Base-by-base conservation (phyloP, 306 rosid species). In the Vigna hirtella region DNA sequence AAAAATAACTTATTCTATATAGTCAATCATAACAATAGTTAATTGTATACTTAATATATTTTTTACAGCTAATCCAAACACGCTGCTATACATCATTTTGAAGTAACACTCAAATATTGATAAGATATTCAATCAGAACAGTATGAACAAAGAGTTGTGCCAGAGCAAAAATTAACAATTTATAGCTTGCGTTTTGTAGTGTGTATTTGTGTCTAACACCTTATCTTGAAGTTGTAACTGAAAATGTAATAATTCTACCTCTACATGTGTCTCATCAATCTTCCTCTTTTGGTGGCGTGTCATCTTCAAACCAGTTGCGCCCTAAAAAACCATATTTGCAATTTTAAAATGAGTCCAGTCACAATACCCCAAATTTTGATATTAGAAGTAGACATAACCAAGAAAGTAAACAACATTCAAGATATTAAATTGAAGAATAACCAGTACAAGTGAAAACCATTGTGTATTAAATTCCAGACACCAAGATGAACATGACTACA, bases 201-300 rank as follows among this genome's bases (percentile, higher is more conserved):
- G 48, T 6, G 32, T 57, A 36, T 16, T 3, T 40, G 13, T 20
- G 69, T 30, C 61, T 20, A 70, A 36, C 66, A 72, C 50, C 42
- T 8, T 42, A 51, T 32, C 52, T 57, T 34, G 24, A 47, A 5
- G 45, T 42, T 61, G 18, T 52, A 51, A 69, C 5, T 66, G 52
- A 72, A 70, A 40, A 69, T 70, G 81, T 30, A 82, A 73, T 57
- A 18, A 74, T 38, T 12, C 57, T 91, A 96, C 99, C 99, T 96
- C 99, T 34, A 93, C 97, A 59, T 96, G 99, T 32, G 99, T 96
- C 85, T 96, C 98, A 6, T 96, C 99, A 32, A 96, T 96, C 90
- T 96, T 96, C 85, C 97, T 86, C 87, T 96, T 96, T 77, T 96
- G 99, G 87, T 96, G 98, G 65, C 98, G 96, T 70, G 99, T 96